Conservation (phyloP, 768 basidiomycete species). For the Paxillus ammoniavirescens region DNA sequence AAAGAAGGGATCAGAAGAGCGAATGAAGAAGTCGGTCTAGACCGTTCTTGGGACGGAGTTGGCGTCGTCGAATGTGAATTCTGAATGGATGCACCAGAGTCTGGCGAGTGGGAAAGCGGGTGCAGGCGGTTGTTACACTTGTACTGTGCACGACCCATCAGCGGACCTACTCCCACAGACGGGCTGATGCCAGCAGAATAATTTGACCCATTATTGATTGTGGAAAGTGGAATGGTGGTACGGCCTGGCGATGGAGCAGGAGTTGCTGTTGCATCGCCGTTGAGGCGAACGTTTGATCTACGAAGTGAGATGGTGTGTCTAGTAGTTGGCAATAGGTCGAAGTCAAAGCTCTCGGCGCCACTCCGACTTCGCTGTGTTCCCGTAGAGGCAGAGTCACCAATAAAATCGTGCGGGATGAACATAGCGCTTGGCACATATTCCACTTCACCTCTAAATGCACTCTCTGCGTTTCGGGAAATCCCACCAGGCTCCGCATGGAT, state of each 20-base stretch:
- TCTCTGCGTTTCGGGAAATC: slow-evolving; percentile 1
- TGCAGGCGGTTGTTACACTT: slow-evolving; percentile 25
- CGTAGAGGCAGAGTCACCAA: slow-evolving; percentile 4
- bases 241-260: neutral
- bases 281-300: neutral
- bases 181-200: neutral
- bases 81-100: neutral
- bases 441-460: neutral
- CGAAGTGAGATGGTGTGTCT: neutral
- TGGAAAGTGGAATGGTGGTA: neutral
- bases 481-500: slow-evolving; percentile 1
- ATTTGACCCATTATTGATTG: neutral
- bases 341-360: slow-evolving; percentile 23
- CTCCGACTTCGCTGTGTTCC: slow-evolving; percentile 13
- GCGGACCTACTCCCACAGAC: slow-evolving; percentile 1
- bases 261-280: neutral
- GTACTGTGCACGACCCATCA: slow-evolving; percentile 26
- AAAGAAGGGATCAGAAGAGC: slow-evolving; percentile 28
- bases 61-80: neutral
- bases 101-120: neutral
- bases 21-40: slow-evolving; percentile 4
- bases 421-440: slow-evolving; percentile 29
- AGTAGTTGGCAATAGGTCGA: slow-evolving; percentile 23
- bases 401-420: slow-evolving; percentile 23
- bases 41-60: neutral